Conservation (phyloP, 768 basidiomycete species). For the Pholiota molesta region DNA sequence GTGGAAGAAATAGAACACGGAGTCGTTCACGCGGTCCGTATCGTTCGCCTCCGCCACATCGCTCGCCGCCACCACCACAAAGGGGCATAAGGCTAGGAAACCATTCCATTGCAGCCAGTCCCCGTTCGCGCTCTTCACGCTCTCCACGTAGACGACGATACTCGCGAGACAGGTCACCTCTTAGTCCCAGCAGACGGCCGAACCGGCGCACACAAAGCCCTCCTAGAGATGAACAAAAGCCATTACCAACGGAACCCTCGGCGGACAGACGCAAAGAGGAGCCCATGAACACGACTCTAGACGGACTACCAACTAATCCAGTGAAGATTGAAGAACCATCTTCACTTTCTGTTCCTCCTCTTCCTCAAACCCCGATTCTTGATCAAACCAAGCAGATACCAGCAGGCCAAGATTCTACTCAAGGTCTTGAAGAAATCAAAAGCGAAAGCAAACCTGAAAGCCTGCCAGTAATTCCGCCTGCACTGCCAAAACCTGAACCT, state of each 20-base stretch:
- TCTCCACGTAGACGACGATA: slow-evolving; percentile 23
- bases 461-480: neutral
- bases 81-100: slow-evolving; percentile 30
- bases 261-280: neutral
- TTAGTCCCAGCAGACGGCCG: slow-evolving; percentile 19
- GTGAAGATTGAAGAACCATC: neutral
- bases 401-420: neutral
- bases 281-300: neutral
- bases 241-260: neutral
- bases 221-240: slow-evolving; percentile 4
- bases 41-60: slow-evolving; percentile 26
- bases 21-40: slow-evolving; percentile 27
- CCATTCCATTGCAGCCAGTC: slow-evolving; percentile 28
- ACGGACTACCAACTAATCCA: neutral
- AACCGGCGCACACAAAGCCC: neutral
- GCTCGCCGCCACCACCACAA: slow-evolving; percentile 23
- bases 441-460: neutral
- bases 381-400: neutral
- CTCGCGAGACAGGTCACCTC: slow-evolving; percentile 21
- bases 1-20: slow-evolving; percentile 23
- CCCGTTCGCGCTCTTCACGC: slow-evolving; percentile 26
- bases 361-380: neutral
- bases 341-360: neutral
- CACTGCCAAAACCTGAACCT: neutral
- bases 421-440: neutral